phyloP scores from a whole-genome alignment of 108 stramenopile species.

The Pelagomonas calceolata region DNA sequence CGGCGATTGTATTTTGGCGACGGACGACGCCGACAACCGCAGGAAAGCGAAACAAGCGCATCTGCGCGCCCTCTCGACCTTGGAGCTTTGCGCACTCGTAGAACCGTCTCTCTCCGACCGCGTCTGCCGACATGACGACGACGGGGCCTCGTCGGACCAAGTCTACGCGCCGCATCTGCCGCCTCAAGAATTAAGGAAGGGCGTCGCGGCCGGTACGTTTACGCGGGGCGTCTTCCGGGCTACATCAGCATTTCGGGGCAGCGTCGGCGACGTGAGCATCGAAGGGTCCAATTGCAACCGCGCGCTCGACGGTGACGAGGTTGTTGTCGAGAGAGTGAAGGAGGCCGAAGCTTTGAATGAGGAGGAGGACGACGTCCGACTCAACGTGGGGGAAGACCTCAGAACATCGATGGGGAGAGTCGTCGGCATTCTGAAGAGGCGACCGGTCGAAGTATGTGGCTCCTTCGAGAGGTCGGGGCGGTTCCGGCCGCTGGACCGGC shows the following conservation, averaged over 20 bases:
- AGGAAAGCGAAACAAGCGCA: slow-evolving; percentile 19
- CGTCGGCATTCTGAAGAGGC: slow-evolving; percentile 28
- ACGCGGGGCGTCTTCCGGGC: slow-evolving; percentile 29
- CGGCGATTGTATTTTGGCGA: slow-evolving; percentile 23
- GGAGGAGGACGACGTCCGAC: slow-evolving; percentile 6
- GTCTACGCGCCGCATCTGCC: slow-evolving; percentile 23
- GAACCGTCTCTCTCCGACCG: slow-evolving; percentile 29
- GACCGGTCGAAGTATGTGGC: slow-evolving; percentile 50
- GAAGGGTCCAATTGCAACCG: slow-evolving; percentile 64
- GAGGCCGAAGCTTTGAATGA: slow-evolving; percentile 10
- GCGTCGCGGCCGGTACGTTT: slow-evolving; percentile 22
- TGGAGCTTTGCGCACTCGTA: slow-evolving; percentile 4
- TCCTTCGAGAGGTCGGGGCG: slow-evolving; percentile 66
- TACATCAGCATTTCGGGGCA: neutral
- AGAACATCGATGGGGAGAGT: slow-evolving; percentile 10
- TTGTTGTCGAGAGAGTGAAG: slow-evolving; percentile 51
- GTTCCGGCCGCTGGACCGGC: slow-evolving; percentile 80
- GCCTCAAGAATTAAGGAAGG: slow-evolving; percentile 18
- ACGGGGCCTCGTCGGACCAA: neutral
- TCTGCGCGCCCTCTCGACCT: slow-evolving; percentile 22
- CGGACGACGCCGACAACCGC: slow-evolving; percentile 38
- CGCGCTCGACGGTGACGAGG: slow-evolving; percentile 89
- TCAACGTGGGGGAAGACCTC: neutral
- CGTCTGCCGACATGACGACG: slow-evolving; percentile 24
- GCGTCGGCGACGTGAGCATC: slow-evolving; percentile 42